Evolutionary conservation across 345 rosid species (phyloP).

Genomic region (Litchi chinensis): DNA sequence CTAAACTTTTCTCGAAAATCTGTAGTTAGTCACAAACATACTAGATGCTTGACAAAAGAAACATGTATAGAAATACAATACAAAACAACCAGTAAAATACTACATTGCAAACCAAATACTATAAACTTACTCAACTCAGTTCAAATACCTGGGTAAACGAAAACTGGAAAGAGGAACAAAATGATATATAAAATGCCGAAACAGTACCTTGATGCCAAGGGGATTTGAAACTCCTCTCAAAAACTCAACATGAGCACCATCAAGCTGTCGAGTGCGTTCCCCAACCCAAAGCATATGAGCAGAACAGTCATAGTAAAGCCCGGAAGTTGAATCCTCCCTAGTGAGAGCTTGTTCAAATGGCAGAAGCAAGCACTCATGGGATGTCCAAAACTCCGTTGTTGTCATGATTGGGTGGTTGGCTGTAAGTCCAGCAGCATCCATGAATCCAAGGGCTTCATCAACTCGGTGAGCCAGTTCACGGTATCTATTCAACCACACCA

Average conservation of each 20-base stretch:
- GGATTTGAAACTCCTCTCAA: slow-evolving; percentile 47
- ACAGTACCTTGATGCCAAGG: slow-evolving; percentile 41
- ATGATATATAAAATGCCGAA: neutral
- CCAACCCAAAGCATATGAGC: slow-evolving; percentile 53
- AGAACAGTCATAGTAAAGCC: slow-evolving; percentile 46
- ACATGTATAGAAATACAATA: neutral
- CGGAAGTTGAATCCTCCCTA: slow-evolving; percentile 45
- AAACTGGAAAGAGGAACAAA: neutral
- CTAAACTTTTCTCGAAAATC: neutral
- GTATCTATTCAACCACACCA: slow-evolving; percentile 27
- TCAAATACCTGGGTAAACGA: neutral
- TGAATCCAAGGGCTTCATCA: slow-evolving; percentile 44
- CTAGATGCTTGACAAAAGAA: neutral
- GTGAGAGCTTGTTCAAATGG: slow-evolving; percentile 47
- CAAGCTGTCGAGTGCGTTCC: slow-evolving; percentile 47
- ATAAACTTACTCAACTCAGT: neutral
- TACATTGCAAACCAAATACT: neutral
- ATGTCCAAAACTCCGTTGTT: slow-evolving; percentile 43
- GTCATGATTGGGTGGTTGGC: slow-evolving; percentile 39
- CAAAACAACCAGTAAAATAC: neutral
- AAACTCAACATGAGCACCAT: slow-evolving; percentile 48
- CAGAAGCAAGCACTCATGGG: slow-evolving; percentile 47
- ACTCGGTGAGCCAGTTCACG: slow-evolving; percentile 45
- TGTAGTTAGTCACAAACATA: neutral
- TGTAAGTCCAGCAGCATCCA: slow-evolving; percentile 46